phyloP scores from a whole-genome alignment of 495 filamentous ascomycete genomes.

The Beverwykella pulmonaria region DNA sequence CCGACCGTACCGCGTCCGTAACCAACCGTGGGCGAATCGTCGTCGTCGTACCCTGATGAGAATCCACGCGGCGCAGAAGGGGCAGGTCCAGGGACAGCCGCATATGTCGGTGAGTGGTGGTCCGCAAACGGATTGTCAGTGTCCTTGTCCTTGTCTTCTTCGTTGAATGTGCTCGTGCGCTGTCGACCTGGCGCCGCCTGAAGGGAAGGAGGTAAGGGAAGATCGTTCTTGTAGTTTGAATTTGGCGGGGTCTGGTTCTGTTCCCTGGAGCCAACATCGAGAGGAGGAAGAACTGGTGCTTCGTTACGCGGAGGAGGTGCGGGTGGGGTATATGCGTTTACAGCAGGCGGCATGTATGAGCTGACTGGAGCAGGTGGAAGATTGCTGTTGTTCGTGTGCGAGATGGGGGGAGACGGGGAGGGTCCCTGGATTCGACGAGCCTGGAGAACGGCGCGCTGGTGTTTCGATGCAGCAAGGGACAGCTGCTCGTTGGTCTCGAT shows the following conservation, averaged over 20 bases:
- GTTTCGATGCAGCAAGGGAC: slow-evolving; percentile 71
- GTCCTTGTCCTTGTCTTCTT: slow-evolving; percentile 22
- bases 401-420: slow-evolving; percentile 36
- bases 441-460: slow-evolving; percentile 77
- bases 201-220: slow-evolving; percentile 32
- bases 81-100: slow-evolving; percentile 17
- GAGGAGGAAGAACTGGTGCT: slow-evolving; percentile 18
- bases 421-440: slow-evolving; percentile 52
- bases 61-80: slow-evolving; percentile 10
- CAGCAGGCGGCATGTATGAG: slow-evolving; percentile 10
- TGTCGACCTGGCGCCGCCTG: slow-evolving; percentile 20
- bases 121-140: slow-evolving; percentile 42
- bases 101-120: slow-evolving; percentile 35
- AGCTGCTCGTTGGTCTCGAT: slow-evolving; percentile 95
- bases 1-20: not conserved
- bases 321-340: not conserved
- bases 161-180: slow-evolving; percentile 10
- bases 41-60: slow-evolving; percentile 1
- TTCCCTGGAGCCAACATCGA: slow-evolving; percentile 9
- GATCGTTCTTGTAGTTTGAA: slow-evolving; percentile 21
- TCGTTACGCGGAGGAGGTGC: slow-evolving; percentile 22
- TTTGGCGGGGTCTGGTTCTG: not conserved
- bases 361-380: not conserved
- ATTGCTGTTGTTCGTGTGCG: slow-evolving; percentile 21
- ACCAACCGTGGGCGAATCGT: not conserved